Percentiles rank a stretch among this genome's conserved stretches.
These are phyloP conservation scores for Ustilago esculenta DNA, from an alignment of 1,284 basidiomycete species.

Conservation along the genomic window DNA sequence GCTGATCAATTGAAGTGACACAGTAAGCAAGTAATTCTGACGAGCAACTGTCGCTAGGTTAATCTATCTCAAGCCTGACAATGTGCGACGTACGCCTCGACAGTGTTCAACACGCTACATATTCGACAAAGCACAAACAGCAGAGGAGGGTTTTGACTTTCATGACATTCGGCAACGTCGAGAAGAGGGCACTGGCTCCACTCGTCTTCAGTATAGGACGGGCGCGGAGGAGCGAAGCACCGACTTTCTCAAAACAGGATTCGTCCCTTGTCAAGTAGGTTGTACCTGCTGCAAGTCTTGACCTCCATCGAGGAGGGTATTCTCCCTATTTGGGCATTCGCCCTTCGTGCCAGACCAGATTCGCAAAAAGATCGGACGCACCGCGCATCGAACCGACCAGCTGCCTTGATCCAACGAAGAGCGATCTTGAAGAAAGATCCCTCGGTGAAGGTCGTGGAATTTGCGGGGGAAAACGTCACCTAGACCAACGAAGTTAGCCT, in stretches of 20 bases:
- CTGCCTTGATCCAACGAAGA: constrained; percentile 36
- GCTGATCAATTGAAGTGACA: too few relatives aligned
- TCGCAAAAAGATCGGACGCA: constrained; percentile 25
- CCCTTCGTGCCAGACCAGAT: constrained; percentile 31
- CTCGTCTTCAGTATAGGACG: constrained; percentile 4
- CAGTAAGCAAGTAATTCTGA: too few relatives aligned
- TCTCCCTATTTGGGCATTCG: constrained; percentile 32
- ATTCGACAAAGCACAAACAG: constrained; percentile 9
- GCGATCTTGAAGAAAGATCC: constrained; percentile 22
- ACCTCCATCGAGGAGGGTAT: constrained; percentile 17
- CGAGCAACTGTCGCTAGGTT: too few relatives aligned
- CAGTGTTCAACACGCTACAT: not conserved
- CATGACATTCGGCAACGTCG: constrained; percentile 48
- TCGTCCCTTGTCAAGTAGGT: constrained; percentile 42
- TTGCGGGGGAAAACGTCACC: constrained; percentile 29
- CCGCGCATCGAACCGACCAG: constrained; percentile 23
- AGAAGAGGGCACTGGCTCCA: constrained; percentile 7
- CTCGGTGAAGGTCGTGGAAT: constrained; percentile 8
- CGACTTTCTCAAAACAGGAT: constrained; percentile 33
- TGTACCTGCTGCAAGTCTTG: constrained; percentile 37
- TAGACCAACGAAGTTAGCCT: too few relatives aligned
- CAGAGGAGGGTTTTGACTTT: constrained; percentile 25
- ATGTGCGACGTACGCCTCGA: too few relatives aligned
- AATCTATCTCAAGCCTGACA: too few relatives aligned
- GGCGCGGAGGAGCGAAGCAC: constrained; percentile 21